Base-by-base conservation (phyloP, 495 filamentous ascomycete species). In the Cercophora samala region DNA sequence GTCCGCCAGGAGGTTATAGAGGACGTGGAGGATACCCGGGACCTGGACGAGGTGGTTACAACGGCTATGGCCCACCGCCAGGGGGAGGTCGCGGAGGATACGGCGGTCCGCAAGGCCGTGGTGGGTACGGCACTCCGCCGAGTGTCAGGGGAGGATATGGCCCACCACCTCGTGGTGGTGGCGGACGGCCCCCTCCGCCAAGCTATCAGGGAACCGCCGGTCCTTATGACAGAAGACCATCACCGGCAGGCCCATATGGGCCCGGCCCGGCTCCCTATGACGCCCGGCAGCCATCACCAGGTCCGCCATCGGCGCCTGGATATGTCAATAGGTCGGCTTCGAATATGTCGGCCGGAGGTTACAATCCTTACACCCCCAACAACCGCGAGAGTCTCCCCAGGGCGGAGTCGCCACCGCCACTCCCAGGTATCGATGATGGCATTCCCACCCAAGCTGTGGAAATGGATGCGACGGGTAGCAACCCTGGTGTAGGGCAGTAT, bases 361-460 rank as follows among this genome's bases (percentile, higher is more conserved):
- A 79, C 60, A 70, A 75, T 58, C 70, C 81, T 13, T 86, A 84
- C 64, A 77, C 78, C 24, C 78, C 78, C 3, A 74, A 79, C 6
- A 46, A 46, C 37, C 68, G 74, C 25, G 69, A 69, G 3, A 74
- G 76, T 22, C 73, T 86, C 21, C 81, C 85, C 9, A 76, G 84
- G 62, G 84, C 84, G 6, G 84, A 87, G 63, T 88, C 88, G 19
- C 88, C 89, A 5, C 88, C 88, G 6, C 89, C 89, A 5, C 77
- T 90, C 69, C 87, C 89, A 8, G 77, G 78, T 53, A 67, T 85
- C 15, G 83, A 87, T 25, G 73, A 80, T 55, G 74, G 61, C 5
- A 74, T 78, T 18, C 81, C 89, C 22, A 90, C 89, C n/a, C 90
- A 92, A 70, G 91, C 91, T 0, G 84, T 93, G 60, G 93, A 94